phyloP scores from a whole-genome alignment of 345 rosid species.

The Eucalyptus melliodora region DNA sequence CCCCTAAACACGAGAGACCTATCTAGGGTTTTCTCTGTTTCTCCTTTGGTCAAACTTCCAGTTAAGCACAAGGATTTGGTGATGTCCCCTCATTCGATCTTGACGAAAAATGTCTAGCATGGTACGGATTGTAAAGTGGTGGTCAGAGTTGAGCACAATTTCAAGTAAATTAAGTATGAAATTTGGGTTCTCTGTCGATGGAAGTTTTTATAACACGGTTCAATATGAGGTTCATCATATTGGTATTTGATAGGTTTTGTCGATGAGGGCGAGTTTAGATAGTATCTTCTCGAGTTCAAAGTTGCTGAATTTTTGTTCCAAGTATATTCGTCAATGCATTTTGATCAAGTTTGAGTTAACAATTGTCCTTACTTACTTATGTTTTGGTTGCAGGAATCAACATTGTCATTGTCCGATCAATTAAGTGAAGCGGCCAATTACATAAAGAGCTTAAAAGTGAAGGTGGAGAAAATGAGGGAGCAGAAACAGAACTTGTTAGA shows the following conservation, averaged over 20 bases:
- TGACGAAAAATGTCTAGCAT: not conserved
- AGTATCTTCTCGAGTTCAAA: not conserved
- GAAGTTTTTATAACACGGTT: not conserved
- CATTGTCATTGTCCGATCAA: constrained; percentile 35
- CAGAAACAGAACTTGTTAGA: constrained; percentile 20
- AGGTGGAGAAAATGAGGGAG: constrained; percentile 41
- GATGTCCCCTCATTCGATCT: not conserved
- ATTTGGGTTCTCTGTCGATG: not conserved
- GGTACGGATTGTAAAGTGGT: not conserved
- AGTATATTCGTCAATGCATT: not conserved
- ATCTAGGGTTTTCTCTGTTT: not conserved
- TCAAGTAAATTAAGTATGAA: not conserved
- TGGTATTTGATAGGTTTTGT: not conserved
- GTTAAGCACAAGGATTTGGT: not conserved
- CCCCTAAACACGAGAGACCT: not conserved
- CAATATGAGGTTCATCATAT: not conserved
- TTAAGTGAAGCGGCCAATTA: constrained; percentile 38
- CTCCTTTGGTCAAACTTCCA: not conserved
- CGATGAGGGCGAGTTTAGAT: not conserved
- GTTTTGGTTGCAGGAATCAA: constrained; percentile 11
- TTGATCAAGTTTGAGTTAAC: not conserved
- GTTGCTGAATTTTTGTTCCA: not conserved
- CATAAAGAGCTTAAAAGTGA: constrained; percentile 38
- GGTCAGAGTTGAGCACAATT: not conserved
- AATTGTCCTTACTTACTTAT: not conserved